Evolutionary conservation across 352 stramenopile genomes (phyloP).

Genomic region (Phytophthora rubi): DNA sequence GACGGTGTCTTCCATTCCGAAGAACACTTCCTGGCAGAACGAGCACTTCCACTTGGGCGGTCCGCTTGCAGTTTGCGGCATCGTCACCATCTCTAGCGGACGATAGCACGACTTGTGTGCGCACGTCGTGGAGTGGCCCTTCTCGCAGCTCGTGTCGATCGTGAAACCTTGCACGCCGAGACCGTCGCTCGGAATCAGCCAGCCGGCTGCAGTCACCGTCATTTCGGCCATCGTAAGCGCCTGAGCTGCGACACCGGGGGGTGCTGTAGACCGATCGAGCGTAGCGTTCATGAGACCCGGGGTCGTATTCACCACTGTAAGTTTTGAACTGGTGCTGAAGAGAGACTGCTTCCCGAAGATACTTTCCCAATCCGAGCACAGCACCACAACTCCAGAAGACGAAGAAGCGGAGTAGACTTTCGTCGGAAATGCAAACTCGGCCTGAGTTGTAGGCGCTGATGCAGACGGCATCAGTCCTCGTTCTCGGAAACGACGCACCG

Average conservation of each 20-base stretch:
- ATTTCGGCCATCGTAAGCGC: constrained; percentile 35
- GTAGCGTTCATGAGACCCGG: constrained; percentile 48
- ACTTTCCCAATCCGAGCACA: constrained; percentile 72
- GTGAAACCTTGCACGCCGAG: constrained; percentile 15
- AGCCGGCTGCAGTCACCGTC: constrained; percentile 47
- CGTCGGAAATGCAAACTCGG: constrained; percentile 50
- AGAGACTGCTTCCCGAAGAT: constrained; percentile 72
- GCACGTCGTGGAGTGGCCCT: constrained; percentile 53
- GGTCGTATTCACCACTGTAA: constrained; percentile 58
- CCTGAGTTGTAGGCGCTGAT: background rate
- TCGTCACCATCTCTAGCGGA: constrained; percentile 25
- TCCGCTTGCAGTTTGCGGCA: background rate
- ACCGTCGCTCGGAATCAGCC: constrained; percentile 49
- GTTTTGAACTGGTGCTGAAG: constrained; percentile 45
- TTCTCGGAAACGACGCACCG: constrained; percentile 35
- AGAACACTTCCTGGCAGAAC: constrained; percentile 66
- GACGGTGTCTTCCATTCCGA: constrained; percentile 50
- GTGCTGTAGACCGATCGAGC: constrained; percentile 14
- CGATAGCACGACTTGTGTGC: constrained; percentile 44
- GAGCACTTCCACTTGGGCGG: constrained; percentile 53
- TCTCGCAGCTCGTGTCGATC: constrained; percentile 53
- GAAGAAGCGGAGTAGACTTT: constrained; percentile 16
- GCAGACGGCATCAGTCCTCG: constrained; percentile 11
- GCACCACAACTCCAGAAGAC: constrained; percentile 40
- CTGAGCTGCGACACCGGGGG: constrained; percentile 6